Base-by-base conservation (phyloP, 257 asterid genomes). In the Asclepias syriaca region DNA sequence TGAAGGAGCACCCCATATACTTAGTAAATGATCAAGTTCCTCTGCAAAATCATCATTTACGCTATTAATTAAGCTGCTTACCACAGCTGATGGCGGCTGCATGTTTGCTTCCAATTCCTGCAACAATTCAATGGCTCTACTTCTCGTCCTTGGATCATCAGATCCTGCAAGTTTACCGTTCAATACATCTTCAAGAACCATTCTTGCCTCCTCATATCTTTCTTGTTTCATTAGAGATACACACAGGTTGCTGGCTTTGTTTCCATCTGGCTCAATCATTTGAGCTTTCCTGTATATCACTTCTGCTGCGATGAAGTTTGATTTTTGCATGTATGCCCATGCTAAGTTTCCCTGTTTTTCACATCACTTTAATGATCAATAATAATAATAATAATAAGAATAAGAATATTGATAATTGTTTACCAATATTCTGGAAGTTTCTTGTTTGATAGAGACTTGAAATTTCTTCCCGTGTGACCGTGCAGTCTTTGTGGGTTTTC, bases 401-500 rank as follows among this genome's bases (percentile, higher is more conserved):
- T n/a, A n/a, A n/a, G n/a, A n/a, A n/a, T n/a, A n/a, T n/a, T 29
- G 34, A 29, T 29, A 29, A 22, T 39, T 8, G 16, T 66, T 66
- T 81, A 88, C 97, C 85, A 92, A 67, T 73, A 89, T 84, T 71
- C 93, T 84, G 8, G 97, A 89, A 0, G 93, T 86, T 77, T 92
- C 97, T 64, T 88, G 96, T 61, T 75, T 77, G 79, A 89, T 61
- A 6, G 97, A 92, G 72, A 92, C 97, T 66, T 88, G 97, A 77
- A 92, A 88, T 79, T 92, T 92, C 87, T 92, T 92, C 48, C 97
- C 97, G 65, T 85, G 97, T 32, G 97, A 89, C 1, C 96, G 88
- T 0, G 97, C 97, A n/a, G 96, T 89, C 79, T 89, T 92, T 10
- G 96, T 89, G 6, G 89, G 88, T 72, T 80, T 89, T 29, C 97